These are phyloP conservation scores for Nematocida sp. DNA, from an alignment of 371 early-diverging fungal genomes.

Conservation along the genomic window DNA sequence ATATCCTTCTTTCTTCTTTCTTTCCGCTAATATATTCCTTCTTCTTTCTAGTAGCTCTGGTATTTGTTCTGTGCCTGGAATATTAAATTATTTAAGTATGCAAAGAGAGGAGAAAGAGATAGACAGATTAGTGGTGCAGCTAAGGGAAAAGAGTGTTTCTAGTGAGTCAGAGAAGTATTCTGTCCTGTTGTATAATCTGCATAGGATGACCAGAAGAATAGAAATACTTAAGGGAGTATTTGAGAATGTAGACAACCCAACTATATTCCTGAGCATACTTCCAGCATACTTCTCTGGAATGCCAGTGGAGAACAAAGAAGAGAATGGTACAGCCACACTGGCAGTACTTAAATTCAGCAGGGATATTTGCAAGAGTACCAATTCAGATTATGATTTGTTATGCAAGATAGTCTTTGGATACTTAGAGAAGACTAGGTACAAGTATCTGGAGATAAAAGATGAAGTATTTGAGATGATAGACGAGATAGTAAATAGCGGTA, in stretches of 20 bases:
- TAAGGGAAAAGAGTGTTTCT: constrained; percentile 8
- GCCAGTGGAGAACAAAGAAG: neutral
- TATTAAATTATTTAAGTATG: constrained; percentile 1
- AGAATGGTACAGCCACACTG: neutral
- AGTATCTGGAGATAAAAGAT: constrained; percentile 33
- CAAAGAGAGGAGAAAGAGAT: constrained; percentile 19
- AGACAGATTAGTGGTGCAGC: constrained; percentile 3
- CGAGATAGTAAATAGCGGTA: neutral
- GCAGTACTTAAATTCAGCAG: constrained; percentile 13
- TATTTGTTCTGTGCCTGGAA: neutral
- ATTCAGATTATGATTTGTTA: constrained; percentile 25
- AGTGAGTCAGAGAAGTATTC: constrained; percentile 46
- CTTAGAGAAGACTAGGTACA: constrained; percentile 8
- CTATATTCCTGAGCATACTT: constrained; percentile 34
- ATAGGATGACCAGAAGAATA: neutral
- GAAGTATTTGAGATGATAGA: constrained; percentile 39
- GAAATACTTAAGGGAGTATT: constrained; percentile 27
- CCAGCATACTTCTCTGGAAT: constrained; percentile 4
- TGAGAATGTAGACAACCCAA: constrained; percentile 27
- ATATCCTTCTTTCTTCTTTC: too few relatives aligned
- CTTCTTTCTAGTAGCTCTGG: neutral
- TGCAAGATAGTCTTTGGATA: constrained; percentile 26
- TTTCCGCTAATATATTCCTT: too few relatives aligned
- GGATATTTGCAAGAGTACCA: constrained; percentile 10
- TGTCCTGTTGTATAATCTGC: neutral